phyloP scores from a whole-genome alignment of 768 basidiomycete species.

The Mycena galopus region DNA sequence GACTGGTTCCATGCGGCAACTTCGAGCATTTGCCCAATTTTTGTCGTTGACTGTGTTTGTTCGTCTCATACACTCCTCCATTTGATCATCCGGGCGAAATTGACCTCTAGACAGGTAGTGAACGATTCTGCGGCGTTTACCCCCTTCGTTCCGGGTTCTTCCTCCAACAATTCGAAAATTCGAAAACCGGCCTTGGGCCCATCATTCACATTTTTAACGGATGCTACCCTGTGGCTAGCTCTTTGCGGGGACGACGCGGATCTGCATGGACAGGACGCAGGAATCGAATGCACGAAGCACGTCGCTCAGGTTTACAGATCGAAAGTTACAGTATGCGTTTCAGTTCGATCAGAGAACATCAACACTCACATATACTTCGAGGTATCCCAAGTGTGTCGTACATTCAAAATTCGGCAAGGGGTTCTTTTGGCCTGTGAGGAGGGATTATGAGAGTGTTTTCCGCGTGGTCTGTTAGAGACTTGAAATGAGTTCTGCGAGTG shows the following conservation, averaged over 20 bases:
- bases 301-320: conserved; percentile 60
- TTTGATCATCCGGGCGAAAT: not conserved
- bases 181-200: conserved; percentile 83
- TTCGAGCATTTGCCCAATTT: conserved; percentile 63
- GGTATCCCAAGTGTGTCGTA: conserved; percentile 55
- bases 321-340: conserved; percentile 52
- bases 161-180: conserved; percentile 43
- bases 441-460: not conserved
- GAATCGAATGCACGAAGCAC: conserved; percentile 44
- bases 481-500: no score
- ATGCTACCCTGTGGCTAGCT: conserved; percentile 81
- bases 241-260: conserved; percentile 33
- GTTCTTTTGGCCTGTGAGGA: conserved; percentile 3
- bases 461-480: no score
- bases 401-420: conserved; percentile 54
- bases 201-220: conserved; percentile 79
- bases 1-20: conserved; percentile 76
- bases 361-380: conserved; percentile 31
- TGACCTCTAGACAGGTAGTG: conserved; percentile 60
- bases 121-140: conserved; percentile 62
- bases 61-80: conserved; percentile 39
- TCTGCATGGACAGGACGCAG: conserved; percentile 8
- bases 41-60: conserved; percentile 68
- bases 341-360: conserved; percentile 5
- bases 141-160: conserved; percentile 30